Conservation (phyloP, 2,329 filamentous ascomycete genomes). For the Talaromyces sp. region DNA sequence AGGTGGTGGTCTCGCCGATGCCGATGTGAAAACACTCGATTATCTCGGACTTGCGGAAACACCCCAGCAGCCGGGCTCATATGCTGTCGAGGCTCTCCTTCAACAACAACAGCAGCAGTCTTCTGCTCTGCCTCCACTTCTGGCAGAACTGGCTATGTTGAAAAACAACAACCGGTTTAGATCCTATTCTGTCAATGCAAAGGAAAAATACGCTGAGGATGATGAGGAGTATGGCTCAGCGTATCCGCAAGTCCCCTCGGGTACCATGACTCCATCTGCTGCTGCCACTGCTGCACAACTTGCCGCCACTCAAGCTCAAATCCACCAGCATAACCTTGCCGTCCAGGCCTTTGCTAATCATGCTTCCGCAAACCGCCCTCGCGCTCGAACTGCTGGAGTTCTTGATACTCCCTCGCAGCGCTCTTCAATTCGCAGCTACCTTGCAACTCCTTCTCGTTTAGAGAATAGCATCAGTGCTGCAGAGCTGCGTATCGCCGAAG, state of each 20-base stretch:
- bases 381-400: conserved; percentile 87
- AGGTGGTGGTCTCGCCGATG: conserved; percentile 76
- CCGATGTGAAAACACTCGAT: conserved; percentile 87
- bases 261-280: conserved; percentile 55
- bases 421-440: conserved; percentile 65
- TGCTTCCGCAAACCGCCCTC: conserved; percentile 73
- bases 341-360: conserved; percentile 89
- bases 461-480: conserved; percentile 71
- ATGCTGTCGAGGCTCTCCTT: conserved; percentile 48
- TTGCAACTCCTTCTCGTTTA: conserved; percentile 69
- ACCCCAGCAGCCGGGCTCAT: conserved; percentile 72
- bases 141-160: conserved; percentile 70
- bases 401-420: conserved; percentile 69
- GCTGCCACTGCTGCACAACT: conserved; percentile 55
- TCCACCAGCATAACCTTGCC: conserved; percentile 87
- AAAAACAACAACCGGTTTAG: conserved; percentile 84
- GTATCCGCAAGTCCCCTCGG: conserved; percentile 55
- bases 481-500: conserved; percentile 70
- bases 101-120: conserved; percentile 45
- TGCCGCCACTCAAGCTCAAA: conserved; percentile 60
- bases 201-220: conserved; percentile 90
- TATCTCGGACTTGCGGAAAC: conserved; percentile 94
- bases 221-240: conserved; percentile 68
- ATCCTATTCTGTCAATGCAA: conserved; percentile 97
- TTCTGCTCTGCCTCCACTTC: conserved; percentile 55